Evolutionary conservation across 345 rosid genomes (phyloP).

Genomic region (Melastoma malabathricum): DNA sequence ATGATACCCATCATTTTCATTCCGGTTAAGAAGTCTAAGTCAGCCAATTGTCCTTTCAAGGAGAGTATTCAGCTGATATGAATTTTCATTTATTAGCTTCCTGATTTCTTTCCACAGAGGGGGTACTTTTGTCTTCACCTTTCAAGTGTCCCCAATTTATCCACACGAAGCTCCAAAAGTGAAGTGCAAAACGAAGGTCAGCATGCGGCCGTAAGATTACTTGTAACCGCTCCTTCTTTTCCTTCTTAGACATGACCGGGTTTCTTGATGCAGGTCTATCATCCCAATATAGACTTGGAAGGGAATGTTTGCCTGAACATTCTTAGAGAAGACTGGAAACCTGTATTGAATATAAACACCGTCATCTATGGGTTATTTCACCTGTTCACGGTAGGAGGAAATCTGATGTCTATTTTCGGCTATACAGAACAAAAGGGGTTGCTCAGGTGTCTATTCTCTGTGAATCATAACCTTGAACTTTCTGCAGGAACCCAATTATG

Average conservation of each 20-base stretch:
- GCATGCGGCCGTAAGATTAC: neutral
- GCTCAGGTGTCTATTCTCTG: too few relatives aligned
- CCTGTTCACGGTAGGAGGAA: conserved; percentile 64
- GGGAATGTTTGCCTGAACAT: conserved; percentile 94
- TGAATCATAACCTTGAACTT: neutral
- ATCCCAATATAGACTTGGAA: conserved; percentile 96
- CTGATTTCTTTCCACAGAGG: conserved; percentile 24
- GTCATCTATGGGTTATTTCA: conserved; percentile 81
- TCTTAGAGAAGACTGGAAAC: conserved; percentile 97
- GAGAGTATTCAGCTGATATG: too few relatives aligned
- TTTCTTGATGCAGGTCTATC: conserved; percentile 47
- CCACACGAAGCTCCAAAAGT: conserved; percentile 97
- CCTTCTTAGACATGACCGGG: neutral
- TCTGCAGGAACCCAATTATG: conserved; percentile 74
- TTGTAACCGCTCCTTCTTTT: neutral
- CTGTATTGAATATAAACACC: conserved; percentile 88
- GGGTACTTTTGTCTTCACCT: conserved; percentile 76
- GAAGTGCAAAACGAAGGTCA: conserved; percentile 95
- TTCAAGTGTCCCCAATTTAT: conserved; percentile 77
- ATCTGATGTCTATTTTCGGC: too few relatives aligned
- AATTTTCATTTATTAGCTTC: too few relatives aligned
- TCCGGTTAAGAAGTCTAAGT: too few relatives aligned
- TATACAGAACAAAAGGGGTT: too few relatives aligned
- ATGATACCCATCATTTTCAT: too few relatives aligned
- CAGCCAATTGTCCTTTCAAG: too few relatives aligned